Conservation (phyloP, 352 stramenopile genomes). For the Globisporangium parvum region DNA sequence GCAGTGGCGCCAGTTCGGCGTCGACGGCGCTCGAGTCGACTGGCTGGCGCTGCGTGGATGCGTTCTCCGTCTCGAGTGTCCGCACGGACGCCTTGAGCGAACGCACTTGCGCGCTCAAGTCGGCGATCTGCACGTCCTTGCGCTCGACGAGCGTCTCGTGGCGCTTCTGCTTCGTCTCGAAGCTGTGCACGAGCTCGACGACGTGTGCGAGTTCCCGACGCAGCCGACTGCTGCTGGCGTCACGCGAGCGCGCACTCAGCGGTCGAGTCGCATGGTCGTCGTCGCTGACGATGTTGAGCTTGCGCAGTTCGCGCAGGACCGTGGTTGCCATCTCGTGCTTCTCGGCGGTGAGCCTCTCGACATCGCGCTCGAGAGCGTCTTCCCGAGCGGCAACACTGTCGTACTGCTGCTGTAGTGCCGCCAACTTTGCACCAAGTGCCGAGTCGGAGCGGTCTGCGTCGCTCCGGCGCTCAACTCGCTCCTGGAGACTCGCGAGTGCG, state of each 20-base stretch:
- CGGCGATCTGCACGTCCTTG: slow-evolving; percentile 40
- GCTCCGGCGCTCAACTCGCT: slow-evolving; percentile 1
- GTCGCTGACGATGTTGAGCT: slow-evolving; percentile 24
- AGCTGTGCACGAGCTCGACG: slow-evolving; percentile 31
- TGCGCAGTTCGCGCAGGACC: slow-evolving; percentile 38
- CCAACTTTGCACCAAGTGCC: slow-evolving; percentile 13
- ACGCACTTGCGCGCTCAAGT: slow-evolving; percentile 29
- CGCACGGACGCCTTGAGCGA: slow-evolving; percentile 7
- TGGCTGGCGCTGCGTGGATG: slow-evolving; percentile 3
- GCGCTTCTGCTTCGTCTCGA: slow-evolving; percentile 34
- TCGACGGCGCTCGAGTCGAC: slow-evolving; percentile 14
- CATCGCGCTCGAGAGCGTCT: slow-evolving; percentile 24
- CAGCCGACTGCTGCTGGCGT: slow-evolving; percentile 15
- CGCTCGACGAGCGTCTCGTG: slow-evolving; percentile 33
- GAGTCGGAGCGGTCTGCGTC: not conserved
- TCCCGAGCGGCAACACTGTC: slow-evolving; percentile 28
- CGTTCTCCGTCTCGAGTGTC: slow-evolving; percentile 7
- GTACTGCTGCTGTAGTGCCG: slow-evolving; percentile 13
- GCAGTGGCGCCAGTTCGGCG: slow-evolving; percentile 26
- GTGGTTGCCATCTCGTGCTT: slow-evolving; percentile 25
- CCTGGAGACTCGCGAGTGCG: slow-evolving; percentile 19
- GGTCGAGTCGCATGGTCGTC: slow-evolving; percentile 8
- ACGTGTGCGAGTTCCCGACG: slow-evolving; percentile 26
- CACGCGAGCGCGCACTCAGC: slow-evolving; percentile 4
- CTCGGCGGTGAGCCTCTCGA: slow-evolving; percentile 31